phyloP scores from a whole-genome alignment of 202 grass and related monocot species.

The Setaria italica region DNA sequence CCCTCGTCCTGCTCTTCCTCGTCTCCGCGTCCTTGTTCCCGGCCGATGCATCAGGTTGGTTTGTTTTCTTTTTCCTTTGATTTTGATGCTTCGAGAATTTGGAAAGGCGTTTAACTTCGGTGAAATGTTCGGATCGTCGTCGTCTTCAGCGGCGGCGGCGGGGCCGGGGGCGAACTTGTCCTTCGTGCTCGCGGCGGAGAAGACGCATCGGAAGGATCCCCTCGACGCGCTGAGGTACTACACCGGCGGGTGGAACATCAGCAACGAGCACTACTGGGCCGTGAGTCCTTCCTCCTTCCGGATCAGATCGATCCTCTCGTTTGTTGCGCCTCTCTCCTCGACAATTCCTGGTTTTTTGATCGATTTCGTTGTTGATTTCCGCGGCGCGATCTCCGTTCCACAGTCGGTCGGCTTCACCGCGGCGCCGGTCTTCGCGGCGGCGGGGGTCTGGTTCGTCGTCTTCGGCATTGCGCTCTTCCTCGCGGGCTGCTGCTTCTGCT shows the following conservation, averaged over 20 bases:
- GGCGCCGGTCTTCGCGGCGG: slow-evolving; percentile 70
- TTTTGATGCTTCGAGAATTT: neutral
- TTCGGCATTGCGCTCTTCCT: slow-evolving; percentile 69
- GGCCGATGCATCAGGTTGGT: slow-evolving; percentile 33
- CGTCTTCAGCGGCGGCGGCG: slow-evolving; percentile 25
- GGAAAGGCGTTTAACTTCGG: neutral
- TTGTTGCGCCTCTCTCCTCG: neutral
- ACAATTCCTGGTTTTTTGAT: neutral
- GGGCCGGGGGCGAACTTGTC: slow-evolving; percentile 45
- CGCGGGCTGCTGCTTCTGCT: slow-evolving; percentile 75
- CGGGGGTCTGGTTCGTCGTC: slow-evolving; percentile 63
- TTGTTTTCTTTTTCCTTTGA: neutral
- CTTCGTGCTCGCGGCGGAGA: slow-evolving; percentile 69
- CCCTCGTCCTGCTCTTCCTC: slow-evolving; percentile 6
- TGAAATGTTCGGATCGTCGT: neutral
- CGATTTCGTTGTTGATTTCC: neutral
- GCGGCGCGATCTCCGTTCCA: neutral
- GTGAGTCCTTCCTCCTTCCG: slow-evolving; percentile 44
- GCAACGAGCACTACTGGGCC: slow-evolving; percentile 79
- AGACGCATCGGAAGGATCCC: slow-evolving; percentile 82
- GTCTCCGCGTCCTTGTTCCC: neutral
- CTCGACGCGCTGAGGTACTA: slow-evolving; percentile 69
- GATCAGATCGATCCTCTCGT: neutral
- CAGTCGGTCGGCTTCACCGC: slow-evolving; percentile 87
- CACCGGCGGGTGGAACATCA: slow-evolving; percentile 92